Evolutionary conservation across 495 filamentous ascomycete species (phyloP).

Genomic region (Clavariopsis aquatica): DNA sequence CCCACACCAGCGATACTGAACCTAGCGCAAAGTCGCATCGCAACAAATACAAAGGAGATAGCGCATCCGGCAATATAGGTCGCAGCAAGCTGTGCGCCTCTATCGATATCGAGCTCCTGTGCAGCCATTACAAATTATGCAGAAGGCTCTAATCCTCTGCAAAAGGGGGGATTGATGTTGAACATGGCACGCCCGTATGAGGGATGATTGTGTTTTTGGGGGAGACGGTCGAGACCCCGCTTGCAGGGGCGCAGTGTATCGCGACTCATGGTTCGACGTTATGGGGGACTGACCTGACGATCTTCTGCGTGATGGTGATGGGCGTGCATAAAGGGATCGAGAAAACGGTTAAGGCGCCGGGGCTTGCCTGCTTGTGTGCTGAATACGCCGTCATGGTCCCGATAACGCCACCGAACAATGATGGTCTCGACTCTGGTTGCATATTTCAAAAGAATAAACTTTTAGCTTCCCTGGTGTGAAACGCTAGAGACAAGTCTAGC

Average conservation of each 20-base stretch:
- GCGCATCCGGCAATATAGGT: constrained; percentile 25
- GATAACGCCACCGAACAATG: neutral
- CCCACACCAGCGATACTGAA: constrained; percentile 29
- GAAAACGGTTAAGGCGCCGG: neutral
- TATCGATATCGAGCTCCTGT: constrained; percentile 8
- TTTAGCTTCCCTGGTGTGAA: too few species aligned
- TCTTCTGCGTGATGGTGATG: neutral
- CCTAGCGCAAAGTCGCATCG: constrained; percentile 17
- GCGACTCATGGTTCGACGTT: neutral
- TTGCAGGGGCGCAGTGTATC: neutral
- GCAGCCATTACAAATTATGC: neutral
- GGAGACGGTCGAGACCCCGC: neutral
- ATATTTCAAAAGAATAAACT: too few species aligned
- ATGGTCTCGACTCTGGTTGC: neutral
- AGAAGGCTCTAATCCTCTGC: neutral
- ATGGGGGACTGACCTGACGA: neutral
- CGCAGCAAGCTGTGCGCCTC: constrained; percentile 20
- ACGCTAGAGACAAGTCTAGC: too few species aligned
- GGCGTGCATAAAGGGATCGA: neutral
- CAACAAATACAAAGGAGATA: constrained; percentile 25
- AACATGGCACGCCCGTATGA: neutral
- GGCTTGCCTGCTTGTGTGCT: neutral
- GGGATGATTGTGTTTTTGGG: neutral
- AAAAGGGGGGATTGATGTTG: neutral
- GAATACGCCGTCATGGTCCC: neutral